Evolutionary conservation across 2,329 filamentous ascomycete genomes (phyloP).

Genomic region (Ophiostoma piceae): DNA sequence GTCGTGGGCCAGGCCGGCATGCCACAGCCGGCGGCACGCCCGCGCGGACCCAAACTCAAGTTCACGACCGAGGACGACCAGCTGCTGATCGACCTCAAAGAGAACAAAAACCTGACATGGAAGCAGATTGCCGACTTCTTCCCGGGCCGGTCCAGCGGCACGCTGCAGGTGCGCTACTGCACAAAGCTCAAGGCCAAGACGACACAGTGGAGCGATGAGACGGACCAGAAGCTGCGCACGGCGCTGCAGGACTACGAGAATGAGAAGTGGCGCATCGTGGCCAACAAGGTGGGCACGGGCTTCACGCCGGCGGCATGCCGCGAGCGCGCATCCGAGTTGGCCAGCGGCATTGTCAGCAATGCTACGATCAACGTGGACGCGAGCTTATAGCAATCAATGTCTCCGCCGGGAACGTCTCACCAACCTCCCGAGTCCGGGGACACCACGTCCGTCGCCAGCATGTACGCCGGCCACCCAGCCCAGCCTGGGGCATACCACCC

Average conservation of each 20-base stretch:
- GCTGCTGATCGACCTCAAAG: constrained; percentile 81
- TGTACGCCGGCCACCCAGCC: constrained; percentile 34
- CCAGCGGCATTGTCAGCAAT: constrained; percentile 37
- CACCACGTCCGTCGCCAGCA: constrained; percentile 33
- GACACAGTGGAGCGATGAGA: constrained; percentile 88
- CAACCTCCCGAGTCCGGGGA: constrained; percentile 43
- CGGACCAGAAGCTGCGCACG: constrained; percentile 69
- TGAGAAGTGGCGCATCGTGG: constrained; percentile 88
- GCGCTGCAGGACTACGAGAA: constrained; percentile 81
- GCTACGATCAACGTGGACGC: not conserved
- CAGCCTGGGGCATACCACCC: constrained; percentile 30
- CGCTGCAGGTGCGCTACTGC: constrained; percentile 88
- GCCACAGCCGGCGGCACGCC: constrained; percentile 74
- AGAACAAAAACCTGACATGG: constrained; percentile 92
- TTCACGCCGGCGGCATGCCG: constrained; percentile 84
- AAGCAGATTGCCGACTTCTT: constrained; percentile 98
- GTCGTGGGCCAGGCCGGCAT: constrained; percentile 83
- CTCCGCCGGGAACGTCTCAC: constrained; percentile 39
- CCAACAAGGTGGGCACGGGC: constrained; percentile 83
- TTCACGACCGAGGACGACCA: constrained; percentile 91
- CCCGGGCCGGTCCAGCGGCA: constrained; percentile 82
- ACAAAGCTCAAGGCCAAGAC: constrained; percentile 93
- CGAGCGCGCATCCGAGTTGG: constrained; percentile 66
- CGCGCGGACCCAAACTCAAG: constrained; percentile 83
- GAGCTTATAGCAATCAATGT: constrained; percentile 51